Conservation (phyloP, 2,329 filamentous ascomycete species). For the Metarhizium robertsii region DNA sequence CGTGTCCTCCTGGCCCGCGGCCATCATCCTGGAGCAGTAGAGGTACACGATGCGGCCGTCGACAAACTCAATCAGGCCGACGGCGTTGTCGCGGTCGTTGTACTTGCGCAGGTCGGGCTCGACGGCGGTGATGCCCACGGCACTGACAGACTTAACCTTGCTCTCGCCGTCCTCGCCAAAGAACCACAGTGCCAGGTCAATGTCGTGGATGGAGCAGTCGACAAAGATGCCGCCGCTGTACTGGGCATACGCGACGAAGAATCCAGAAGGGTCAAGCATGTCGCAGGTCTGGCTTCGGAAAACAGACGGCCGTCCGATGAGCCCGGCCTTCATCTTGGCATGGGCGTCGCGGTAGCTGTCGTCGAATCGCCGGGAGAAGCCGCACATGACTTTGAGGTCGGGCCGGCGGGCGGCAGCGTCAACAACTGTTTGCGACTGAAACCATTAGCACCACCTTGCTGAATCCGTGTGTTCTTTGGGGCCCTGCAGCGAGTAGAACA, state of each 20-base stretch:
- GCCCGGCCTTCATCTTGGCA: conserved; percentile 38
- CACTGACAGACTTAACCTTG: conserved; percentile 16
- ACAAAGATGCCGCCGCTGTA: conserved; percentile 62
- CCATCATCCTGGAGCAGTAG: conserved; percentile 57
- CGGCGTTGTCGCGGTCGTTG: conserved; percentile 21
- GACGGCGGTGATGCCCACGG: conserved; percentile 19
- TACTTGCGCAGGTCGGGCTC: conserved; percentile 17
- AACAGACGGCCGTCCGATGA: conserved; percentile 50
- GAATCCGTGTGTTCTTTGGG: background rate
- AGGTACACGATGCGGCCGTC: conserved; percentile 55
- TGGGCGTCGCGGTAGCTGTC: conserved; percentile 53
- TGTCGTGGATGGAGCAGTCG: conserved; percentile 61
- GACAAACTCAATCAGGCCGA: conserved; percentile 56
- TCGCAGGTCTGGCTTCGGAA: conserved; percentile 60
- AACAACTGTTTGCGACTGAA: conserved; percentile 47
- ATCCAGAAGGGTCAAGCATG: conserved; percentile 53
- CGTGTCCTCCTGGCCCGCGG: conserved; percentile 56
- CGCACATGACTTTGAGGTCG: conserved; percentile 50
- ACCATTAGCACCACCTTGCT: background rate
- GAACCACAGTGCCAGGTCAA: conserved; percentile 27
- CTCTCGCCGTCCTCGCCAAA: conserved; percentile 17
- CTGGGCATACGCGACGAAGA: conserved; percentile 58
- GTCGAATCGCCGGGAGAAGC: conserved; percentile 38
- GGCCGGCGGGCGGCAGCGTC: conserved; percentile 43
- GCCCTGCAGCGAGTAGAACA: background rate